Evolutionary conservation across 306 rosid genomes (phyloP).

Genomic region (Vachellia collinsii): DNA sequence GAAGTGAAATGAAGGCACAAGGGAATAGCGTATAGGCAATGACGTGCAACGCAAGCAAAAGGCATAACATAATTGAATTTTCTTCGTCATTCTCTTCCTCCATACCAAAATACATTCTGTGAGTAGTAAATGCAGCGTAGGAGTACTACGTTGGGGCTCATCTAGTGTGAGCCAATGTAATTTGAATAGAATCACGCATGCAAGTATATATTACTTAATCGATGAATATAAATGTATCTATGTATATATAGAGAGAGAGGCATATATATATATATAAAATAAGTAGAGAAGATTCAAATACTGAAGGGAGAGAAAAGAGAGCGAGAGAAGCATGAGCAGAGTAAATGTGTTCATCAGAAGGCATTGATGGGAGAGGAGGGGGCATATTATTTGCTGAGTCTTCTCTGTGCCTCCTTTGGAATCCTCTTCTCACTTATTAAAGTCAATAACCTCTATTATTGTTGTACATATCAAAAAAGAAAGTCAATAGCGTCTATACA

Average conservation of each 20-base stretch:
- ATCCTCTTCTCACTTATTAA: neutral
- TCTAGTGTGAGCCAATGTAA: neutral
- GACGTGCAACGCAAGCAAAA: slow-evolving; percentile 2
- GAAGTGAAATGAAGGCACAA: neutral
- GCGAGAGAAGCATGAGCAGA: slow-evolving; percentile 39
- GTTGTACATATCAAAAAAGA: neutral
- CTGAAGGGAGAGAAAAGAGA: slow-evolving; percentile 33
- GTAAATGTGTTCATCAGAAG: slow-evolving; percentile 37
- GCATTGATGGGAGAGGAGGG: slow-evolving; percentile 22
- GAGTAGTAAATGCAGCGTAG: neutral
- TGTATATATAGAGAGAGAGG: too few relatives aligned
- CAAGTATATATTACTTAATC: neutral
- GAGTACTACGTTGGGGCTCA: neutral
- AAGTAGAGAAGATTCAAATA: too few relatives aligned
- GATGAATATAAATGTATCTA: neutral
- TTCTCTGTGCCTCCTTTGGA: neutral
- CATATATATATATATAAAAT: too few relatives aligned
- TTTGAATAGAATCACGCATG: neutral
- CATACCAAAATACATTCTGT: neutral
- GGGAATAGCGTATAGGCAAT: neutral
- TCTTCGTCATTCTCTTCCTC: neutral
- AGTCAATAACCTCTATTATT: neutral
- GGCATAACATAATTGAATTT: neutral
- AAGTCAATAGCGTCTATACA: neutral
- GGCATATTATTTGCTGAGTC: neutral